These are phyloP conservation scores for Eragrostis tef DNA, from an alignment of 202 grass and related monocot species.

Conservation along the genomic window DNA sequence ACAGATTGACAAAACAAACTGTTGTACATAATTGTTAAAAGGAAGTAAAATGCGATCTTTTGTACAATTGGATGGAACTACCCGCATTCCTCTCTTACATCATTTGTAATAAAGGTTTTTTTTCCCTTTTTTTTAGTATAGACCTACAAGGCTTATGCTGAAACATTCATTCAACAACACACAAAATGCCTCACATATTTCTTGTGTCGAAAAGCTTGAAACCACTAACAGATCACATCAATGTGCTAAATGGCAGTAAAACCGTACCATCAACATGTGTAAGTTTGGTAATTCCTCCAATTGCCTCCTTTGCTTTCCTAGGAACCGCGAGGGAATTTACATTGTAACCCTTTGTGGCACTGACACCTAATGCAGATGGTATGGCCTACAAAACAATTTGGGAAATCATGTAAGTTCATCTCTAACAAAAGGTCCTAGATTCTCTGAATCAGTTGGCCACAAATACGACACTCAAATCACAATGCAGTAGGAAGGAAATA, in stretches of 20 bases:
- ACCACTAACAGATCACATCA: neutral
- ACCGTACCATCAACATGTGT: constrained; percentile 77
- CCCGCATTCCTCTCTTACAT: neutral
- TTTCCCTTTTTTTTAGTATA: neutral
- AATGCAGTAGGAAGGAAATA: constrained; percentile 28
- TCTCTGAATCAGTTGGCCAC: constrained; percentile 18
- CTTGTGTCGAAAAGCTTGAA: neutral
- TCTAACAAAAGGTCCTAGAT: neutral
- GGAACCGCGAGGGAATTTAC: constrained; percentile 97
- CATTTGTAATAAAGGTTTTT: neutral
- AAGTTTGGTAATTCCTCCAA: constrained; percentile 99
- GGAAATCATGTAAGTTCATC: constrained; percentile 5
- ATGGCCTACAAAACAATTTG: constrained; percentile 66
- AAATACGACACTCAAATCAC: constrained; percentile 24
- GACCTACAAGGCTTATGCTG: neutral
- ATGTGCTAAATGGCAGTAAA: constrained; percentile 26
- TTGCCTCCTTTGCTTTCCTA: constrained; percentile 95
- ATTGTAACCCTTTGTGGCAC: constrained; percentile 80
- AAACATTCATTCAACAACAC: neutral
- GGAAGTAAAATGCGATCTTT: constrained; percentile 25
- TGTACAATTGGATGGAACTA: neutral
- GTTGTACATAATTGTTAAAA: neutral
- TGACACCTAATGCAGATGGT: constrained; percentile 94
- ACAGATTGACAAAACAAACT: constrained; percentile 2
- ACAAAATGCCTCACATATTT: neutral